Base-by-base conservation (phyloP, 352 stramenopile genomes). In the Globisporangium emineosum region DNA sequence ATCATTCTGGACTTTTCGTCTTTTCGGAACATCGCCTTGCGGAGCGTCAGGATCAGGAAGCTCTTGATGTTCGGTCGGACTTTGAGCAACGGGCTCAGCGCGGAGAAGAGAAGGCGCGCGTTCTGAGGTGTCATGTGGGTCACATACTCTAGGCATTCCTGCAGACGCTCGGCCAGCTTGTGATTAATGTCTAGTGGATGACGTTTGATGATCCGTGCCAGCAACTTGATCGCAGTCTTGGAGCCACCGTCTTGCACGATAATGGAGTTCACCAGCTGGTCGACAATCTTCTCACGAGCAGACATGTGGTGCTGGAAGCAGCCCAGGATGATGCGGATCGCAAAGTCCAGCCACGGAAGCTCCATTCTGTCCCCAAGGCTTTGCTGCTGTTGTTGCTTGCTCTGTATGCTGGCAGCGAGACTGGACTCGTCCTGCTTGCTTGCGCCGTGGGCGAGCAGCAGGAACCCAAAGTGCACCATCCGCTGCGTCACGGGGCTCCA, bases 21-120 rank as follows among this genome's bases (percentile, higher is more conserved):
- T 61, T 84, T 83, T 0, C 77, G 74, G 62, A 87, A 86, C 77
- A 89, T 84, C 2, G 77, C 75, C 57, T 89, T 89, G 21, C 79
- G 76, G 27, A 89, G 66, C 50, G 77, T 83, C 45, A 87, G 53
- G 40, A 89, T 70, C 1, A 87, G 62, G 45, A 78, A 82, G 23
- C 65, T 76, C 57, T 86, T 82, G 33, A 89, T 64, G 23, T 62
- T 64, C 23, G 71, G 65, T 5, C 80, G 73, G 2, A 68, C 65
- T 40, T 74, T 72, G 0, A 87, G 55, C 61, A 87, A 30, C 40
- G 76, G 70, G 2, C 68, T 72, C 25, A 89, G 45, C 5, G 76
- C 76, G 0, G 64, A 54, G 2, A 89, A 67, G 8, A 87, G 54
- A 5, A 65, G 15, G 9, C 58, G 57, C 17, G 73, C 77, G 25